Percentiles rank a stretch among this genome's conserved stretches.
Evolutionary conservation across 345 rosid species (phyloP).

Genomic region (Syzygium grande): DNA sequence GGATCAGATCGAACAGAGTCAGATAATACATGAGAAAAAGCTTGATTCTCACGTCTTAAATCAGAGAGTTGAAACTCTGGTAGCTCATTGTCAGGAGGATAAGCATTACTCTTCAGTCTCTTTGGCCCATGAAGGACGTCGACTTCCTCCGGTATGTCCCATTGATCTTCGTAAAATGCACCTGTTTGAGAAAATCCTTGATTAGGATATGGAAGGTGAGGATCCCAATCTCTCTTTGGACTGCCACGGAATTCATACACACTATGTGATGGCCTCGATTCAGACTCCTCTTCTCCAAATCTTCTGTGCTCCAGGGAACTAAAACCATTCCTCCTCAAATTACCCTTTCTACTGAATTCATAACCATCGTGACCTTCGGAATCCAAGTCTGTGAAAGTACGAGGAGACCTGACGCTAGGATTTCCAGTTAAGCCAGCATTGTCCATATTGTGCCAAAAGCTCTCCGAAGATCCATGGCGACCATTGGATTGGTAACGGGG

Average conservation of each 20-base stretch:
- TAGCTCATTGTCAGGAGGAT: conserved; percentile 57
- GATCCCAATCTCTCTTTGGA: conserved; percentile 45
- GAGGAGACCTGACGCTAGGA: conserved; percentile 32
- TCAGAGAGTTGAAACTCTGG: conserved; percentile 60
- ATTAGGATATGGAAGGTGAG: conserved; percentile 32
- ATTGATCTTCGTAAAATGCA: conserved; percentile 50
- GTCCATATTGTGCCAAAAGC: conserved; percentile 40
- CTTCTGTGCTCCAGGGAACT: conserved; percentile 34
- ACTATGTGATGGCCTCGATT: conserved; percentile 26
- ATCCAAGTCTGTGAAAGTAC: conserved; percentile 25
- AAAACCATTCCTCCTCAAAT: conserved; percentile 36
- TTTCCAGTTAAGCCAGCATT: conserved; percentile 20
- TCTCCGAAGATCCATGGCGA: conserved; percentile 47
- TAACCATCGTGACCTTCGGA: conserved; percentile 39
- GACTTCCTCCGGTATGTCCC: conserved; percentile 73
- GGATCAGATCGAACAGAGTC: conserved; percentile 45
- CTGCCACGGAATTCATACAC: conserved; percentile 42
- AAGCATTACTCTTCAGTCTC: conserved; percentile 54
- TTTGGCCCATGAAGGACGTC: conserved; percentile 49
- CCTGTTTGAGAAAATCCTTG: conserved; percentile 30
- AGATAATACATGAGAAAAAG: conserved; percentile 32
- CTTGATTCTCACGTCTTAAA: conserved; percentile 41
- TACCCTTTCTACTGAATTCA: conserved; percentile 37
- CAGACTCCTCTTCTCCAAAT: conserved; percentile 27
- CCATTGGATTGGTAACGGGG: conserved; percentile 43